Conservation (phyloP, 257 asterid species). For the Solanum bulbocastanum region DNA sequence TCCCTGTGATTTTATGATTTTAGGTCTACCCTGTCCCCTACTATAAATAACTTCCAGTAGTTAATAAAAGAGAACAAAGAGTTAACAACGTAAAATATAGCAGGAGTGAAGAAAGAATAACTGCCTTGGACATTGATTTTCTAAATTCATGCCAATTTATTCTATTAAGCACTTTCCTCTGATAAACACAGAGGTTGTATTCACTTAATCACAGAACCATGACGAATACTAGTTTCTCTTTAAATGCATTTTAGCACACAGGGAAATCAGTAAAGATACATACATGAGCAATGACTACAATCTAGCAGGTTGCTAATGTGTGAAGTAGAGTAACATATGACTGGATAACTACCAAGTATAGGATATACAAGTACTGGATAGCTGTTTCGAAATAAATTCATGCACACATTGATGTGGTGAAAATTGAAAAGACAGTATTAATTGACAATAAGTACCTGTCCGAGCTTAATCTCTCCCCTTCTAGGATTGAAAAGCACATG, state of each 20-base stretch:
- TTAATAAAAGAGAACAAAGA: neutral
- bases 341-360: neutral
- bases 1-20: neutral
- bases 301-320: neutral
- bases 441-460: constrained; percentile 51
- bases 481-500: constrained; percentile 96
- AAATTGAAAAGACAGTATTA: neutral
- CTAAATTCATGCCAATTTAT: neutral
- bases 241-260: neutral
- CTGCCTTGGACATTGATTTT: neutral
- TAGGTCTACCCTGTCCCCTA: neutral
- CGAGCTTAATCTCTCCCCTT: constrained; percentile 94
- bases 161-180: neutral
- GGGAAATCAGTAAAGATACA: neutral
- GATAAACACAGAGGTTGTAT: neutral
- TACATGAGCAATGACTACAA: neutral
- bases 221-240: neutral
- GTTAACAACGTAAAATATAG: neutral
- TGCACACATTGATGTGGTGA: neutral
- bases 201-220: neutral
- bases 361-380: neutral
- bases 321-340: neutral
- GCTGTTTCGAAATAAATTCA: neutral
- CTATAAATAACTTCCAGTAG: neutral
- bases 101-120: neutral